Conservation (phyloP, 2,329 filamentous ascomycete species). For the Penicillium sp. region DNA sequence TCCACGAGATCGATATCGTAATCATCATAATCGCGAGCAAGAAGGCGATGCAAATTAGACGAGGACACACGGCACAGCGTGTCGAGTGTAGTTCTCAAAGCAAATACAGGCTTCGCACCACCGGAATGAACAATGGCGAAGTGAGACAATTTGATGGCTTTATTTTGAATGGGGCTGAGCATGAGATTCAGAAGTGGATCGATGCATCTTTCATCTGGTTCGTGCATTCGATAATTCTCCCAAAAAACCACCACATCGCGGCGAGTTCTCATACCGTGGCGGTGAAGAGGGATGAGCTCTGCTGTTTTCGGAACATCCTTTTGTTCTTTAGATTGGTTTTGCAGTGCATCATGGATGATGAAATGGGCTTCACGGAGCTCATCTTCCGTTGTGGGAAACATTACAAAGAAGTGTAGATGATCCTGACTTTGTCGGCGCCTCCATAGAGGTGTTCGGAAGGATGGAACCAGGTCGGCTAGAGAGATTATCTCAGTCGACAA, state of each 20-base stretch:
- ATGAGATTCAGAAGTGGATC: neutral
- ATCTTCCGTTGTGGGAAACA: neutral
- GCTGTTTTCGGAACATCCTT: neutral
- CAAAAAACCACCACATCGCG: neutral
- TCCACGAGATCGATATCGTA: neutral
- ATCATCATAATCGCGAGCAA: neutral
- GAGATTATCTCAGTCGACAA: neutral
- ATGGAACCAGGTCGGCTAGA: neutral
- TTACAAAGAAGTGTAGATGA: neutral
- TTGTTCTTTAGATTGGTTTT: neutral
- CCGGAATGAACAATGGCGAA: neutral
- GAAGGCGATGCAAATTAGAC: neutral
- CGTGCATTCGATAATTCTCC: neutral
- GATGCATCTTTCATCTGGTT: neutral
- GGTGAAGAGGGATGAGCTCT: neutral
- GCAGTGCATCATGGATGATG: neutral
- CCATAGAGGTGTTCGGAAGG: neutral
- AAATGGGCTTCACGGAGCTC: neutral
- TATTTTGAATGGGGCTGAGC: neutral
- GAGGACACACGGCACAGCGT: neutral
- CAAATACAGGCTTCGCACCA: neutral
- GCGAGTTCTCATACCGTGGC: neutral
- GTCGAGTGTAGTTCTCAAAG: neutral
- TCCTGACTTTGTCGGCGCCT: neutral
- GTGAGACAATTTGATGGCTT: neutral